Evolutionary conservation across 371 early-diverging fungal species (phyloP), one percentile per base, ranked within the genome.

Genomic region (Gilbertella persicaria): DNA sequence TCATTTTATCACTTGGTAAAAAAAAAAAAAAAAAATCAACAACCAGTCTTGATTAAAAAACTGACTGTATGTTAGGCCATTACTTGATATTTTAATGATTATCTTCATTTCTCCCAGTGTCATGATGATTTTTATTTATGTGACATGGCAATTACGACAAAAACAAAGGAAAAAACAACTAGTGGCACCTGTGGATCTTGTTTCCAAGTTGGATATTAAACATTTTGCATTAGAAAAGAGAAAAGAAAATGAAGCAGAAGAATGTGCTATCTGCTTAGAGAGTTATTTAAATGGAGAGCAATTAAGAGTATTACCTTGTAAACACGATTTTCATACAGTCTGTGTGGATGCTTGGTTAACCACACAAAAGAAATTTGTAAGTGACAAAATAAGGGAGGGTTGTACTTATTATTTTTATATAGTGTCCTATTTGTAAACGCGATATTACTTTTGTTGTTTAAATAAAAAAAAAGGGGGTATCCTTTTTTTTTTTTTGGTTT

Each of bases 201-300:
- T 92, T 33, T 73, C 75, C 26, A 75, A 71, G 45, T 61, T 92
- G 37, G 78, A 83, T 0, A 62, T 74, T 26, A 85, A 84, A 47
- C 70, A 76, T 3, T 90, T 85, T 50, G 75, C 64, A 44, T 57
- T 61, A 12, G 70, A 83, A 46, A 86, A 89, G 38, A 39, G 60
- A n/a, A 55, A 63, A 45, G 76, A 69, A 19, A 75, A 79, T 42
- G 92, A 90, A 33, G 79, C 85, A 14, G 82, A 83, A 25, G 88
- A 88, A 35, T 99, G 99, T 67, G 90, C 89, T 20, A 94, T 99
- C 42, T 99, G 99, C 74, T 72, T 98, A 53, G 94, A 94, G 24
- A 93, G 92, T 46, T 98, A 90, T 72, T 72, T 75, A 25, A 84
- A 86, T 25, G 89, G 85, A 4, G 92, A 92, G 23, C 75, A 83